Conservation (phyloP, 1,284 basidiomycete species). For the Boletus semigastroideus region DNA sequence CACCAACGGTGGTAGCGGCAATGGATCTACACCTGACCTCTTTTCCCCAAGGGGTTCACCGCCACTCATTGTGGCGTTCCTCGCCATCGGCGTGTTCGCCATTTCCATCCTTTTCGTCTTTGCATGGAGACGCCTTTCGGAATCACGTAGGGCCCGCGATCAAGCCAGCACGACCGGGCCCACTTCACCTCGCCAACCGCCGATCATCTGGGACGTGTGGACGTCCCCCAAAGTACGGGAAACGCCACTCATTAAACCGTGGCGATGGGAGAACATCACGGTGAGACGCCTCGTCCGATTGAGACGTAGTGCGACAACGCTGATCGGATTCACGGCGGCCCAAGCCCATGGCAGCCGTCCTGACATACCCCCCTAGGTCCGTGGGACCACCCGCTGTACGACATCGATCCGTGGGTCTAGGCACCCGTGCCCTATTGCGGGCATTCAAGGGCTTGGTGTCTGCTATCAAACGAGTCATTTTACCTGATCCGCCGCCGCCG, state of each 20-base stretch:
- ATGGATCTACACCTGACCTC: constrained; percentile 9
- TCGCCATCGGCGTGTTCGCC: constrained; percentile 49
- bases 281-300: constrained; percentile 20
- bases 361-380: constrained; percentile 5
- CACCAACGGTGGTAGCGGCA: background rate
- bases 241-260: background rate
- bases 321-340: background rate
- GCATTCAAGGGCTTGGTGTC: background rate
- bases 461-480: constrained; percentile 7
- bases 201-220: constrained; percentile 46
- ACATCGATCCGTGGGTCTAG: background rate
- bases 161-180: background rate
- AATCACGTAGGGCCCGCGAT: constrained; percentile 15
- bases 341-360: constrained; percentile 25
- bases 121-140: constrained; percentile 40
- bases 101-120: constrained; percentile 42
- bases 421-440: background rate
- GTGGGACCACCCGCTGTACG: background rate
- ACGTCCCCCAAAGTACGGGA: constrained; percentile 5
- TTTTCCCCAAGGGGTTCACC: constrained; percentile 38
- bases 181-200: constrained; percentile 27
- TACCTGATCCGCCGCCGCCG: background rate
- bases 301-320: background rate
- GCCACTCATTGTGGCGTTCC: constrained; percentile 49
- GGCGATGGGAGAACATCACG: constrained; percentile 31